A percentile compares a stretch with the other conserved stretches of the same genome.
Evolutionary conservation across 2,329 filamentous ascomycete species (phyloP).

Genomic region (Anthostomella pinea): DNA sequence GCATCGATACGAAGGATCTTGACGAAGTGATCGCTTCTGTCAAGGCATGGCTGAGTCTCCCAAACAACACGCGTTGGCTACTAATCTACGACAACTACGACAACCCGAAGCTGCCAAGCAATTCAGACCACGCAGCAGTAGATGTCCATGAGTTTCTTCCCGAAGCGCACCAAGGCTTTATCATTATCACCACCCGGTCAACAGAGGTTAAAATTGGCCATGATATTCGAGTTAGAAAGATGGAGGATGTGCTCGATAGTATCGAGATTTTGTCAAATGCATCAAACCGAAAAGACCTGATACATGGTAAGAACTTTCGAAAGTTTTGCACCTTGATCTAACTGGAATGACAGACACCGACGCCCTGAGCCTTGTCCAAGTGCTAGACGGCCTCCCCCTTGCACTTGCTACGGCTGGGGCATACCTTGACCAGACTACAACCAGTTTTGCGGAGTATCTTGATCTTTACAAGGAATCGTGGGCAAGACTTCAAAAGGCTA

Average conservation of each 20-base stretch:
- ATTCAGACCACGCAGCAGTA: constrained; percentile 19
- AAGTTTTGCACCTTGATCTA: not conserved
- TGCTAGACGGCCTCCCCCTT: constrained; percentile 12
- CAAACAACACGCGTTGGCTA: constrained; percentile 36
- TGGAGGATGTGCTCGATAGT: constrained; percentile 15
- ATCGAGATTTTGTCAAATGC: not conserved
- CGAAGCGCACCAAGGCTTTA: constrained; percentile 34
- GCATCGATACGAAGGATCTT: constrained; percentile 8
- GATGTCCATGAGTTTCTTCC: constrained; percentile 34
- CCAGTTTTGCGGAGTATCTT: constrained; percentile 5
- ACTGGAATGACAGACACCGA: not conserved
- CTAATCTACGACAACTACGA: constrained; percentile 41
- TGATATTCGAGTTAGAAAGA: constrained; percentile 30
- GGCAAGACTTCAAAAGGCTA: constrained; percentile 1
- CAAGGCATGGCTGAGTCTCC: constrained; percentile 35
- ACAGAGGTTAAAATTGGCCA: constrained; percentile 31
- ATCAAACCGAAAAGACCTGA: not conserved
- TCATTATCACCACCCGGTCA: constrained; percentile 39
- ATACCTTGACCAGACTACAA: constrained; percentile 4
- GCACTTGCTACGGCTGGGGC: constrained; percentile 9
- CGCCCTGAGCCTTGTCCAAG: constrained; percentile 3
- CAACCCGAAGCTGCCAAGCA: constrained; percentile 29
- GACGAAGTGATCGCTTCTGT: constrained; percentile 31
- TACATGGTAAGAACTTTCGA: not conserved
- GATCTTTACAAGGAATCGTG: constrained; percentile 8